phyloP scores from a whole-genome alignment of 2,329 filamentous ascomycete genomes.

The Bipolaris cookei region DNA sequence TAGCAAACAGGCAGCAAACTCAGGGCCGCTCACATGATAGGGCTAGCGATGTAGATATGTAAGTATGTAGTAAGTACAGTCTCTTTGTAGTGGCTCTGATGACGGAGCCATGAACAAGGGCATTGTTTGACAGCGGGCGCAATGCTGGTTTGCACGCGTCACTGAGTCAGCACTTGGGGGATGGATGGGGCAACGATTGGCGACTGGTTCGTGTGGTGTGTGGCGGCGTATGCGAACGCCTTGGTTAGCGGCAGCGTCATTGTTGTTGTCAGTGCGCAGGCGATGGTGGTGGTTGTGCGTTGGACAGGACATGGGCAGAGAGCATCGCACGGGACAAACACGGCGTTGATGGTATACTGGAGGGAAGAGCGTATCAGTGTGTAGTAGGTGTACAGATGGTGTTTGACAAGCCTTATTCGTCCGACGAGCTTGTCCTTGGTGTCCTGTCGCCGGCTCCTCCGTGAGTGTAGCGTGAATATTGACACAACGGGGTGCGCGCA shows the following conservation, averaged over 20 bases:
- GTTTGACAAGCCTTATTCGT: too few relatives aligned
- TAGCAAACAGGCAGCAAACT: not conserved
- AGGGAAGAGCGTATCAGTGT: too few relatives aligned
- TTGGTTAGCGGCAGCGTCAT: conserved; percentile 19
- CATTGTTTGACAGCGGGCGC: not conserved
- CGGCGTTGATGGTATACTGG: too few relatives aligned
- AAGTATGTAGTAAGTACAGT: not conserved
- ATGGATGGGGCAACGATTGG: conserved; percentile 19
- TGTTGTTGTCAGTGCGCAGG: conserved; percentile 14
- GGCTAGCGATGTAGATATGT: not conserved
- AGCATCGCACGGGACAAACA: not conserved
- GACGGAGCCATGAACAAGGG: not conserved
- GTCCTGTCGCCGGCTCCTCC: too few relatives aligned
- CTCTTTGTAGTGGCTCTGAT: not conserved
- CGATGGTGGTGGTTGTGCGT: not conserved
- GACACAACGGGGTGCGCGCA: conserved; percentile 11
- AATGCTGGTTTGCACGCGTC: not conserved
- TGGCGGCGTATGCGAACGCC: conserved; percentile 22
- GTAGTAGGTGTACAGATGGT: too few relatives aligned
- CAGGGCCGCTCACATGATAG: not conserved
- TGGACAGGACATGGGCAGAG: not conserved
- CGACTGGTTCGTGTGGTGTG: conserved; percentile 15
- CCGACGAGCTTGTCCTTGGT: too few relatives aligned
- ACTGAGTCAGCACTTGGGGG: conserved; percentile 1
- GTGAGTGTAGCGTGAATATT: not conserved